These are phyloP conservation scores for Peribolospora kevripleyi DNA, from an alignment of 768 basidiomycete genomes.

Conservation along the genomic window DNA sequence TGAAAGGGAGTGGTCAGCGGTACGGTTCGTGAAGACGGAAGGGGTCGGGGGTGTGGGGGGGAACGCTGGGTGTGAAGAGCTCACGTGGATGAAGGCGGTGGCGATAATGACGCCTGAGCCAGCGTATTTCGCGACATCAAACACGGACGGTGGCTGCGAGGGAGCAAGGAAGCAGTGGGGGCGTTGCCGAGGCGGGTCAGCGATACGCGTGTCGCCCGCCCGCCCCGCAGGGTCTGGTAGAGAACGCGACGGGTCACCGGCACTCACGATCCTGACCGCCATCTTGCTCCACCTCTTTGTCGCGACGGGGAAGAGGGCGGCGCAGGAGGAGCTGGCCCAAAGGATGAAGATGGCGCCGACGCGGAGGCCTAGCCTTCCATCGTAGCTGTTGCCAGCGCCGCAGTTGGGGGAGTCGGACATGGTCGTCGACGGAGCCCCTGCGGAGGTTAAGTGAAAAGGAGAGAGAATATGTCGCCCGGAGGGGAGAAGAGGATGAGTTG, in stretches of 20 bases:
- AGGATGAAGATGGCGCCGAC: slow-evolving; percentile 11
- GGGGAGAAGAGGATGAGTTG: no score
- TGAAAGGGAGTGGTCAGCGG: not conserved
- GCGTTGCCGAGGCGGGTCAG: no score
- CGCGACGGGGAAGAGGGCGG: not conserved
- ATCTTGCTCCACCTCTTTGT: not conserved
- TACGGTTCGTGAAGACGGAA: not conserved
- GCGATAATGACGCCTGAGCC: slow-evolving; percentile 28
- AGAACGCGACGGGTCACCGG: not conserved
- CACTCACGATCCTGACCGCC: slow-evolving; percentile 3
- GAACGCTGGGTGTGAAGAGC: no score
- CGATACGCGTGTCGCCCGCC: no score
- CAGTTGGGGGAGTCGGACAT: not conserved
- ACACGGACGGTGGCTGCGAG: not conserved
- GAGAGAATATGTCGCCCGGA: not conserved
- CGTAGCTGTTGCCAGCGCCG: not conserved
- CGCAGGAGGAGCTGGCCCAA: not conserved
- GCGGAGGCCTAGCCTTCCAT: slow-evolving; percentile 1
- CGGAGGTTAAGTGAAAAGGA: no score
- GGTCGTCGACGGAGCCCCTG: no score
- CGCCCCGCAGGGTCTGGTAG: not conserved
- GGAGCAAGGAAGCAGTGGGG: no score
- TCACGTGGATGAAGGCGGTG: slow-evolving; percentile 36
- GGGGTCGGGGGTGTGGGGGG: not conserved
- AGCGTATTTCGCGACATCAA: not conserved